Conservation (phyloP, 2,329 filamentous ascomycete genomes). For the Colletotrichum liriopes region DNA sequence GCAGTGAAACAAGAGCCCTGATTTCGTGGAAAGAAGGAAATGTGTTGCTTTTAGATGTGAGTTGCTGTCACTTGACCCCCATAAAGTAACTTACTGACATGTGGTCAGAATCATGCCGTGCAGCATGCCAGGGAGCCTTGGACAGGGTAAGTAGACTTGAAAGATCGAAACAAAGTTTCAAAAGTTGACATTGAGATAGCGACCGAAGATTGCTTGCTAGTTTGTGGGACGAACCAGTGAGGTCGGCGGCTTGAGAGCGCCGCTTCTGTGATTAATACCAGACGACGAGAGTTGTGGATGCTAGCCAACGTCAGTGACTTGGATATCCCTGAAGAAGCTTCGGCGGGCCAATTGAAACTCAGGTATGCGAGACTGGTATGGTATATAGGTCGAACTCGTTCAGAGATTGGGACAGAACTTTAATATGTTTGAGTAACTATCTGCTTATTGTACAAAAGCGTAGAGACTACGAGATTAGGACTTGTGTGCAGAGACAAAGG, state of each 20-base stretch:
- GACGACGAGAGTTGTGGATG: too few species aligned
- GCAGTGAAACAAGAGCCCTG: conserved; percentile 38
- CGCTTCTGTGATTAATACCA: background rate
- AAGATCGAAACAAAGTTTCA: background rate
- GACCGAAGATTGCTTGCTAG: conserved; percentile 44
- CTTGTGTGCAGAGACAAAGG: background rate
- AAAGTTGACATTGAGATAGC: background rate
- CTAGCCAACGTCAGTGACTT: background rate
- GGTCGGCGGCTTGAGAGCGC: background rate
- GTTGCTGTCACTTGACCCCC: background rate
- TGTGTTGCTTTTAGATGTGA: conserved; percentile 47
- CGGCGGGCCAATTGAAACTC: background rate
- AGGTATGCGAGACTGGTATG: background rate
- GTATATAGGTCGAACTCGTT: background rate
- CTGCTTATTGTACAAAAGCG: background rate
- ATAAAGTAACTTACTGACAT: background rate
- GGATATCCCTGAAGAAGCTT: fast-evolving
- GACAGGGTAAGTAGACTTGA: conserved; percentile 41
- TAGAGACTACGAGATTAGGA: background rate
- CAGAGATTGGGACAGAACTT: too few species aligned
- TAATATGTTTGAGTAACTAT: background rate
- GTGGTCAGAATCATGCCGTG: conserved; percentile 46
- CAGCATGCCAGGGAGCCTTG: conserved; percentile 48
- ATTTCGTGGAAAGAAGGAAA: conserved; percentile 45
- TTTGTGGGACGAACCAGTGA: conserved; percentile 44